Base-by-base conservation (phyloP, 192 early-diverging fungal genomes). In the Gryganskiella cystojenkinii region DNA sequence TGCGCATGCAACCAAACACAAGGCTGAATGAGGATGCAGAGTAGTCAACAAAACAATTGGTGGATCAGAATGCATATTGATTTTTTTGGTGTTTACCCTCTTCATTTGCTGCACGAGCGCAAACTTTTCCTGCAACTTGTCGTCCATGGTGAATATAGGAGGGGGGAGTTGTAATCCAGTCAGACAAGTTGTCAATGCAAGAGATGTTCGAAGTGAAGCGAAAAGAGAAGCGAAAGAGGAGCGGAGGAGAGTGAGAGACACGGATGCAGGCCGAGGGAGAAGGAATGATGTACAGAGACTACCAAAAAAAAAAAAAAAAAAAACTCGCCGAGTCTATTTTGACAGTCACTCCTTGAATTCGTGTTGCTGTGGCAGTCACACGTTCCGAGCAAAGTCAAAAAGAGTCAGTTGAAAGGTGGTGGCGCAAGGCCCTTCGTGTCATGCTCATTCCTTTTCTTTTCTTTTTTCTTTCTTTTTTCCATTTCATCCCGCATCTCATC, bases 51-150 rank as follows among this genome's bases (percentile, higher is more conserved):
- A 10, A 3, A 35, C 17, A 28, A 19, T 54, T 31, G 5, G 24
- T 5, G 4, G 15, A 2, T 14, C 28, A 54, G 33, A 19, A 20
- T 25, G 17, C 19, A 22, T 24, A n/a, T 25, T 25, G 9, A 27
- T 9, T 24, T 24, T 2, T 58, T 58, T 17, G 25, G 3, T 28
- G 8, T 56, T 35, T 76, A 76, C 72, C 60, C 72, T 40, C 60
- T 67, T 67, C 72, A 76, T 76, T 53, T 67, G 72, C 57, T 76
- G 72, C 33, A 76, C 52, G 24, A 76, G 49, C 11, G 72, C 72
- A 60, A 76, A 76, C 43, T 76, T 76, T 47, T 76, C 72, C 30
- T 76, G 72, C 45, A 76, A 33, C 34, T 75, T 75, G 40, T 61
- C 64, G 19, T 68, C 59, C 62, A 67, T 67, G 27, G 52, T 49